Conservation (phyloP, 2,329 filamentous ascomycete genomes). For the Botrytis fragariae region DNA sequence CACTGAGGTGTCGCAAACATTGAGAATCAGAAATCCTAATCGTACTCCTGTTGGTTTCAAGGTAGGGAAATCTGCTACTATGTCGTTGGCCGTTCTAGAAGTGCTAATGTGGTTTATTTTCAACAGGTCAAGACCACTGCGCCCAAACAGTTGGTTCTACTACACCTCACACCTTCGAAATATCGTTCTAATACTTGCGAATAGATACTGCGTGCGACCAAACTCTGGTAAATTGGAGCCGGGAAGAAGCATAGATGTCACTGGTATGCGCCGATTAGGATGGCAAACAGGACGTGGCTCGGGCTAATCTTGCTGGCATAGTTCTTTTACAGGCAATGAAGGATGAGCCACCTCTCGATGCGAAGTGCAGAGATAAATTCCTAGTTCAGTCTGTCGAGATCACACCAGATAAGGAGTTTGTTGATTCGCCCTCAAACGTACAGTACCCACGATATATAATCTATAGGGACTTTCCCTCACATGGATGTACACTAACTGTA, state of each 20-base stretch:
- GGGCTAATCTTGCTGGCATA: slow-evolving; percentile 41
- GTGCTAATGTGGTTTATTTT: not conserved
- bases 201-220: slow-evolving; percentile 92
- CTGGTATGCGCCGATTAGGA: slow-evolving; percentile 59
- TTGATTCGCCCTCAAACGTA: slow-evolving; percentile 78
- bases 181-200: slow-evolving; percentile 17
- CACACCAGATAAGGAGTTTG: slow-evolving; percentile 77
- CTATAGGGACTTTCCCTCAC: not conserved
- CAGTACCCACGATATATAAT: slow-evolving; percentile 44
- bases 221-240: slow-evolving; percentile 96
- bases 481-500: not conserved
- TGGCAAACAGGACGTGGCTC: not conserved
- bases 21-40: slow-evolving; percentile 65
- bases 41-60: slow-evolving; percentile 66
- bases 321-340: slow-evolving; percentile 98
- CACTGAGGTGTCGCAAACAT: slow-evolving; percentile 60
- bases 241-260: slow-evolving; percentile 85
- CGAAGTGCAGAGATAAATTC: slow-evolving; percentile 96
- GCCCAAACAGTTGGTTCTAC: slow-evolving; percentile 81
- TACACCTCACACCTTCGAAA: not conserved
- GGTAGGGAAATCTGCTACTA: slow-evolving; percentile 45
- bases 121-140: slow-evolving; percentile 95
- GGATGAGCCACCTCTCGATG: slow-evolving; percentile 79
- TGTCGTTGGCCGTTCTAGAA: slow-evolving; percentile 23
- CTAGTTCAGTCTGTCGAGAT: slow-evolving; percentile 89